phyloP scores from a whole-genome alignment of 306 rosid species.

The Potentilla sterilis region DNA sequence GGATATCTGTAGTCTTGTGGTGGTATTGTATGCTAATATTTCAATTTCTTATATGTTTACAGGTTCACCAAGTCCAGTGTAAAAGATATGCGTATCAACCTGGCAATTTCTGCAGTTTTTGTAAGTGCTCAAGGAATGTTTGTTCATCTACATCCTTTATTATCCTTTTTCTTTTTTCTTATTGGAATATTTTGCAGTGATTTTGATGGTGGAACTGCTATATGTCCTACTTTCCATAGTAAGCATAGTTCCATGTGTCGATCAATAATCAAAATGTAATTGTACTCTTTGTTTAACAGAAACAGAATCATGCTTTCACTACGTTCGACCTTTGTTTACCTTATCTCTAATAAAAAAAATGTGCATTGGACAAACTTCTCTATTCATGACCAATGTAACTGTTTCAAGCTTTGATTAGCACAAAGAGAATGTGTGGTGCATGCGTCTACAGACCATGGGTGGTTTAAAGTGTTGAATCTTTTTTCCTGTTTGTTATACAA shows the following conservation, averaged over 20 bases:
- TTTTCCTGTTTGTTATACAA: not conserved
- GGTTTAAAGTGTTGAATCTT: not conserved
- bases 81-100: conserved; percentile 75
- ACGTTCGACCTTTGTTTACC: not conserved
- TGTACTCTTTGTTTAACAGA: not conserved
- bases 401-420: not conserved
- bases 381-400: not conserved
- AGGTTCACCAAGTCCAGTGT: conserved; percentile 81
- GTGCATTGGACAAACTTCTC: not conserved
- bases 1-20: conserved; percentile 7
- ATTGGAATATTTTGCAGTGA: not conserved
- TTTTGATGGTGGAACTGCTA: not conserved
- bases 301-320: not conserved
- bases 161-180: not conserved
- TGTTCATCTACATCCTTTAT: not conserved
- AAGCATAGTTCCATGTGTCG: not conserved
- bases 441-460: not conserved
- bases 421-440: not conserved
- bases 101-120: conserved; percentile 82
- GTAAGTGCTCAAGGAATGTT: conserved; percentile 54
- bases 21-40: conserved; percentile 17
- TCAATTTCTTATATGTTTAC: conserved; percentile 40
- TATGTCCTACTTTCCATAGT: not conserved
- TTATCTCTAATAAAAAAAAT: not conserved
- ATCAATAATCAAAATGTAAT: not conserved